Conservation (phyloP, 129 eudicot genomes). For the Chrysanthemum lavandulifolium region DNA sequence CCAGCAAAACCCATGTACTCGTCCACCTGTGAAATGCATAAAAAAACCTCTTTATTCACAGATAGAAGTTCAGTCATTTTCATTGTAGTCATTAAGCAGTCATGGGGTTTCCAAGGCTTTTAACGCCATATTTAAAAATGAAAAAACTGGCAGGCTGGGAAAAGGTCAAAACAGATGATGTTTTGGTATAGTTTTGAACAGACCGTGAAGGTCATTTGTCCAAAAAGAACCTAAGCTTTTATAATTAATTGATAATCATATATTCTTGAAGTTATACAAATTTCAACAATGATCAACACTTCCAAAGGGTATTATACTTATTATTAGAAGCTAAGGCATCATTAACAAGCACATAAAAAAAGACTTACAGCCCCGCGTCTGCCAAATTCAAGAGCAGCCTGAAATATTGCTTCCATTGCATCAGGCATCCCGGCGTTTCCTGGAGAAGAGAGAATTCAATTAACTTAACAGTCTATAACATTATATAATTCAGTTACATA, state of each 20-base stretch:
- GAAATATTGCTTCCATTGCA: conserved; percentile 94
- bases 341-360: conserved; percentile 1
- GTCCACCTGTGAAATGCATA: conserved; percentile 62
- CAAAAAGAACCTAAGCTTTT: too few species aligned
- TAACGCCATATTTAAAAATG: too few species aligned
- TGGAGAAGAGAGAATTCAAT: conserved; percentile 22
- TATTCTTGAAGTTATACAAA: too few species aligned
- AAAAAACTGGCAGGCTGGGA: too few species aligned
- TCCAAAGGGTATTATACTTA: not conserved
- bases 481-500: not conserved
- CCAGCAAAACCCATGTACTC: conserved; percentile 80
- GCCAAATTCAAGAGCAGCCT: conserved; percentile 82
- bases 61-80: not conserved
- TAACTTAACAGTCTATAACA: not conserved
- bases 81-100: too few species aligned
- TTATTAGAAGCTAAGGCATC: not conserved
- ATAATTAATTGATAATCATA: too few species aligned
- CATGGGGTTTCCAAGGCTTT: too few species aligned
- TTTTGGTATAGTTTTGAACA: too few species aligned
- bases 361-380: conserved; percentile 88
- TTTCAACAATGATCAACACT: too few species aligned
- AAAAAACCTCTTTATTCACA: not conserved
- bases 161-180: too few species aligned
- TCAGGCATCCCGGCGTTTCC: conserved; percentile 89
- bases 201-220: too few species aligned